Evolutionary conservation across 2,329 filamentous ascomycete species (phyloP).

Genomic region (Mycosphaerella sp.): DNA sequence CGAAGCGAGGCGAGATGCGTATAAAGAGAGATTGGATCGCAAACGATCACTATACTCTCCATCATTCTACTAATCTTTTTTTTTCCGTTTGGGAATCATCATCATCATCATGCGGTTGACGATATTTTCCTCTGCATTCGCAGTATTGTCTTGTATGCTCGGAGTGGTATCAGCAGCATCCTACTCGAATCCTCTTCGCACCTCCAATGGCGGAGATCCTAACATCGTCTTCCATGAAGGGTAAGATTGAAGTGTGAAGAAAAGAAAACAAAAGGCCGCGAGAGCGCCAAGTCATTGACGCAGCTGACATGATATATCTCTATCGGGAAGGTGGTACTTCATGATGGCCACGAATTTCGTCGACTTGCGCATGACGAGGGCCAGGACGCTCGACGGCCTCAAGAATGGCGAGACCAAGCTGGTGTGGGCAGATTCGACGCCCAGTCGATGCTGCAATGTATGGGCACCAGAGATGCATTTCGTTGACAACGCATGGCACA

Average conservation of each 20-base stretch:
- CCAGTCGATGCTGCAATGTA: conserved; percentile 49
- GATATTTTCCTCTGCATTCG: not conserved
- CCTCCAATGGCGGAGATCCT: conserved; percentile 48
- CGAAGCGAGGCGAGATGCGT: no score
- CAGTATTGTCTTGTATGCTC: not conserved
- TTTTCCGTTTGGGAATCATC: no score
- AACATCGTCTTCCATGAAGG: conserved; percentile 48
- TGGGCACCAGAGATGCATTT: conserved; percentile 52
- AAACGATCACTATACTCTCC: no score
- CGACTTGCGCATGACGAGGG: conserved; percentile 49
- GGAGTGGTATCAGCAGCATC: conserved; percentile 14
- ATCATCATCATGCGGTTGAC: conserved; percentile 2
- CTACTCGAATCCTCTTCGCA: conserved; percentile 50
- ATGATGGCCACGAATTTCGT: conserved; percentile 52
- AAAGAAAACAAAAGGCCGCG: no score
- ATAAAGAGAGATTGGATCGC: no score
- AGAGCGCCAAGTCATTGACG: no score
- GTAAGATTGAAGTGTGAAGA: no score
- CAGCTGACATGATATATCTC: no score
- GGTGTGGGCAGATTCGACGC: conserved; percentile 46
- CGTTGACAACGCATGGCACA: conserved; percentile 45
- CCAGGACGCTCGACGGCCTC: conserved; percentile 50
- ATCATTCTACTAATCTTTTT: no score
- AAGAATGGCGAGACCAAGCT: conserved; percentile 47
- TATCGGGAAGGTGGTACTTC: conserved; percentile 44